Percentiles rank a stretch among this genome's conserved stretches.
Evolutionary conservation across 2,329 filamentous ascomycete genomes (phyloP).

Genomic region (Colletotrichum abscissum): DNA sequence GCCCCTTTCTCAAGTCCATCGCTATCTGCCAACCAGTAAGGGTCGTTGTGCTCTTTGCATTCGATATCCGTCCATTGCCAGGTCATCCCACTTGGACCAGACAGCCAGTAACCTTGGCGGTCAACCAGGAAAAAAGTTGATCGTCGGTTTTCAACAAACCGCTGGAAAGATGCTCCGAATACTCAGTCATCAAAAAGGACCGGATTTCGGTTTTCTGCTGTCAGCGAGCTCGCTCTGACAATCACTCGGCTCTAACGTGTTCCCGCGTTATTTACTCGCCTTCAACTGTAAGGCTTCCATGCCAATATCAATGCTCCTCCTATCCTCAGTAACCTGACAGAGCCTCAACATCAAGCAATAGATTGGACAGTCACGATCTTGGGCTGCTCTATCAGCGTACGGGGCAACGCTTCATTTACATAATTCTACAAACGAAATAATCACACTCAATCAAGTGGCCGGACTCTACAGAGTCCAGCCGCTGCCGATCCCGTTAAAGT

Average conservation of each 20-base stretch:
- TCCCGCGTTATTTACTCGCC: not conserved
- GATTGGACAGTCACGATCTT: no score
- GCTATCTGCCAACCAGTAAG: not conserved
- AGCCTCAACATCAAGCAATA: no score
- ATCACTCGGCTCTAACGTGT: not conserved
- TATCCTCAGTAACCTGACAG: not conserved
- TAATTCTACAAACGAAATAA: slow-evolving; percentile 35
- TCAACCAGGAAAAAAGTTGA: not conserved
- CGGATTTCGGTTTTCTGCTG: not conserved
- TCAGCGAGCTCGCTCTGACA: not conserved
- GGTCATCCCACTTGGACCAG: not conserved
- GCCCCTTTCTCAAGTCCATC: not conserved
- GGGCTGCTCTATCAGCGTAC: not conserved
- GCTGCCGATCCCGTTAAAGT: not conserved
- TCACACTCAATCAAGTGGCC: slow-evolving; percentile 15
- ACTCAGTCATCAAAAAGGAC: not conserved
- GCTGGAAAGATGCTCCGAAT: not conserved
- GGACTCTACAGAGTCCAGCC: not conserved
- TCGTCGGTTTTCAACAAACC: not conserved
- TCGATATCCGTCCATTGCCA: not conserved
- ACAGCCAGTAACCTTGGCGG: not conserved
- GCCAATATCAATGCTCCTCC: not conserved
- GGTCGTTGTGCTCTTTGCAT: not conserved
- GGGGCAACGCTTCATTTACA: slow-evolving; percentile 11
- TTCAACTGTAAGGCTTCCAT: not conserved